A percentile compares a stretch with the other conserved stretches of the same genome.
Conservation (phyloP, 306 rosid species). For the Bauhinia variegata region DNA sequence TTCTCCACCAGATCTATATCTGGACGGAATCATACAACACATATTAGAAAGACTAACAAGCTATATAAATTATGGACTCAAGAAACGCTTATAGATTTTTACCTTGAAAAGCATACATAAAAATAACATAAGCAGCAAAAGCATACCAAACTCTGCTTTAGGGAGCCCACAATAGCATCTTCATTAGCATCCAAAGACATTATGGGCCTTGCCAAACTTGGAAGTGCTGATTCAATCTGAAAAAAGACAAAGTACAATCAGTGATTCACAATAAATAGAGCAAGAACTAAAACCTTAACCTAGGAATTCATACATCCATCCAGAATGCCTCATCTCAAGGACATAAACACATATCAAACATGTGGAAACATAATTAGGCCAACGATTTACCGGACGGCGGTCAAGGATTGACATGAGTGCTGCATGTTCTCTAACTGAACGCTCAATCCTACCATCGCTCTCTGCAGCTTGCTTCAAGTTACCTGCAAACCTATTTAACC, state of each 20-base stretch:
- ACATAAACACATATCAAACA: background rate
- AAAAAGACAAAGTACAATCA: conserved; percentile 34
- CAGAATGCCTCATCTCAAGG: background rate
- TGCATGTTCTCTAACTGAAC: conserved; percentile 81
- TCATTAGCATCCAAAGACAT: conserved; percentile 99
- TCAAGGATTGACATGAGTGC: conserved; percentile 89
- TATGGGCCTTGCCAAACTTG: conserved; percentile 91
- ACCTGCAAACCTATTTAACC: conserved; percentile 88
- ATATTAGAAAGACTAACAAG: conserved; percentile 17
- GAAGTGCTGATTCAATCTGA: conserved; percentile 98
- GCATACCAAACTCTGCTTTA: conserved; percentile 94
- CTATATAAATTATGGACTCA: conserved; percentile 14
- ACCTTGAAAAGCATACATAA: conserved; percentile 22
- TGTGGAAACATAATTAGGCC: conserved; percentile 10
- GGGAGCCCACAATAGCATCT: conserved; percentile 90
- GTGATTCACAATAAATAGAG: conserved; percentile 23
- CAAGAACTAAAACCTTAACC: conserved; percentile 33
- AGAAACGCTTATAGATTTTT: conserved; percentile 12
- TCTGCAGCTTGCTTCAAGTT: conserved; percentile 98
- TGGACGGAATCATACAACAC: too few species aligned
- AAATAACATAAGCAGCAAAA: conserved; percentile 27
- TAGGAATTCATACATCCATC: background rate
- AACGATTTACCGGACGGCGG: conserved; percentile 74
- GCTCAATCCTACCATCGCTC: conserved; percentile 92
- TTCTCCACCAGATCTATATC: too few species aligned